Base-by-base conservation (phyloP, 2,329 filamentous ascomycete species). In the Amauroascus verrucosus region DNA sequence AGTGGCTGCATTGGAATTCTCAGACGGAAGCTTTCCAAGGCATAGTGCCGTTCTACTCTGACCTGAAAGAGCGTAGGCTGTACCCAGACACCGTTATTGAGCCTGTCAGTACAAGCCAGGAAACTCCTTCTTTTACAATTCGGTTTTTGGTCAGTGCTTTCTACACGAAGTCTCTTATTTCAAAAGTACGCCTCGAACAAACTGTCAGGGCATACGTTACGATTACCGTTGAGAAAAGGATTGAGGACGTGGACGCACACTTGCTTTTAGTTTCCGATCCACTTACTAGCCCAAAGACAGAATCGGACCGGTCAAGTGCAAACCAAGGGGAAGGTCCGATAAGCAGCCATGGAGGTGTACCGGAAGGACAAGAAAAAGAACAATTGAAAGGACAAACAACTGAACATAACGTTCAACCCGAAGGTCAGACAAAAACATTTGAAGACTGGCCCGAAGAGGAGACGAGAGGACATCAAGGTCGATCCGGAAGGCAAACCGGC, bases 1-100 rank as follows among this genome's bases (percentile, higher is more conserved):
- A n/a, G 22, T 64, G 61, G 62, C 56, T 64, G 48, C 30, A 24
- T n/a, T 64, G 60, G 61, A 54, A 61, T 40, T 7, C 48, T n/a
- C 32, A 44, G 3, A 37, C 40, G 14, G 26, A 41, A 1, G 44
- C 54, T 13, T 64, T 63, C 38, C 50, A 18, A 45, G 62, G 62
- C 32, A 51, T 57, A 16, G 56, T 64, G n/a, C 62, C 61, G 30
- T 56, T 56, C 33, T 58, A 48, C 41, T 60, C 59, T 37, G 54
- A 58, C 22, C 13, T n/a, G n/a, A 22, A 28, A 28, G 33, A 54
- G 18, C 50, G 41, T 11, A 28, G 44, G 11, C 6, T 54, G 9
- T 24, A 51, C 16, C 28, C 30, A 7, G 49, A 53, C 28, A 30
- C 32, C n/a, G 48, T 48, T n/a, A 30, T 53, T 18, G 32, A 48